Evolutionary conservation across 148 eudicot species (phyloP), one percentile per base, ranked within the genome.

Genomic region (Suaeda aralocaspica): DNA sequence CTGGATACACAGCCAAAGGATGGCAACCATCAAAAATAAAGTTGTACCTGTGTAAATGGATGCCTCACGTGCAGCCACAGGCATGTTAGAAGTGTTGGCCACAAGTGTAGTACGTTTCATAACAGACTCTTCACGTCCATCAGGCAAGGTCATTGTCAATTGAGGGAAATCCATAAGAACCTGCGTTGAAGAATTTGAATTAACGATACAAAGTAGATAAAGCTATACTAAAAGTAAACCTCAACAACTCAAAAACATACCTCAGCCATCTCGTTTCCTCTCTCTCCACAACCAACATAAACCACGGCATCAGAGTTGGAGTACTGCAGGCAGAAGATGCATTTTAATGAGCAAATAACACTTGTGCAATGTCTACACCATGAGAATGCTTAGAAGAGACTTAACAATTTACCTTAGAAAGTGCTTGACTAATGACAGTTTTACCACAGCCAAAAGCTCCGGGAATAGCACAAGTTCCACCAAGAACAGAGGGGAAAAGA

Each of bases 241-340:
- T 63, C 70, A 21, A 13, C 42, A 61, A 39, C n/a, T 26, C 11
- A 31, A 29, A 74, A 55, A 78, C 56, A 55, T 86, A 91, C 99
- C 93, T 95, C 99, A 68, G 99, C 99, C 99, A 91, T 95, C 82
- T 95, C 99, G 81, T 95, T 95, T 86, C 99, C 99, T 89, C 97
- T 89, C 86, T 95, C 97, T 46, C 99, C 97, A 70, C 99, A 95
- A 64, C 99, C 99, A 85, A 95, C 99, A 74, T 95, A 95, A 61
- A 95, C 99, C 11, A 95, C 97, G 66, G 99, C 91, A 84, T 94
- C 99, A 18, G 99, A 94, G 80, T 94, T 94, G 34, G 99, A 94
- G 75, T 95, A 91, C 99, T 91, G 92, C 86, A 83, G 52, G 44
- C 65, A 57, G 44, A 15, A 73, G 48, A 36, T 67, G 21, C 6